phyloP scores from a whole-genome alignment of 192 early-diverging fungal species.

The Rhizophagus sp. region DNA sequence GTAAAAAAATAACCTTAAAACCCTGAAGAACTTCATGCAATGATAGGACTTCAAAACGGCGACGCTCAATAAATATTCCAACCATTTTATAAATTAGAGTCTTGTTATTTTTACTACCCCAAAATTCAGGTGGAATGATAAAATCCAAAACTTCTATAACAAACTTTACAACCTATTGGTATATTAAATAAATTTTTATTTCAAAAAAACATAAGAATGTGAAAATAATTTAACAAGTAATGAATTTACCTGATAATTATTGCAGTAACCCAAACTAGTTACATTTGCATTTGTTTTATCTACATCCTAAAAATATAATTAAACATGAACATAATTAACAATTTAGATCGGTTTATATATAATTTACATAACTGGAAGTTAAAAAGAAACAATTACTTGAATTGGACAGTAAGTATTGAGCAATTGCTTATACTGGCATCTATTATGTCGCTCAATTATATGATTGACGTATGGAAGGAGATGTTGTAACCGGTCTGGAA shows the following conservation, averaged over 20 bases:
- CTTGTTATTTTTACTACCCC: background rate
- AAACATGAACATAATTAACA: background rate
- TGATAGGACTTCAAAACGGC: background rate
- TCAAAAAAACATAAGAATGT: background rate
- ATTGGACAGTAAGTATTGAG: background rate
- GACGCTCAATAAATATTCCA: background rate
- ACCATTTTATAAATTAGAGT: background rate
- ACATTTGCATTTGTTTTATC: background rate
- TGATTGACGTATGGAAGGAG: background rate
- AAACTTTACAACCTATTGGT: slow-evolving; percentile 1
- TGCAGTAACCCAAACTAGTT: background rate
- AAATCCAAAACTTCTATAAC: background rate
- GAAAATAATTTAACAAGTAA: background rate
- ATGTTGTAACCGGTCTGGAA: background rate
- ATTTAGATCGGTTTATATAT: background rate
- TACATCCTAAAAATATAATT: background rate
- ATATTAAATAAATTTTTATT: background rate
- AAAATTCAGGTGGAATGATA: background rate
- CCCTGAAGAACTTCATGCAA: background rate
- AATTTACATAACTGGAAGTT: background rate
- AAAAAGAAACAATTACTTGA: background rate
- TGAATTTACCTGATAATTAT: background rate
- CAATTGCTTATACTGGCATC: background rate
- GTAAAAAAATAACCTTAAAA: background rate
- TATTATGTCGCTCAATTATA: background rate